phyloP scores from a whole-genome alignment of 1,284 basidiomycete genomes.

The Cystobasidiaceae sp. region DNA sequence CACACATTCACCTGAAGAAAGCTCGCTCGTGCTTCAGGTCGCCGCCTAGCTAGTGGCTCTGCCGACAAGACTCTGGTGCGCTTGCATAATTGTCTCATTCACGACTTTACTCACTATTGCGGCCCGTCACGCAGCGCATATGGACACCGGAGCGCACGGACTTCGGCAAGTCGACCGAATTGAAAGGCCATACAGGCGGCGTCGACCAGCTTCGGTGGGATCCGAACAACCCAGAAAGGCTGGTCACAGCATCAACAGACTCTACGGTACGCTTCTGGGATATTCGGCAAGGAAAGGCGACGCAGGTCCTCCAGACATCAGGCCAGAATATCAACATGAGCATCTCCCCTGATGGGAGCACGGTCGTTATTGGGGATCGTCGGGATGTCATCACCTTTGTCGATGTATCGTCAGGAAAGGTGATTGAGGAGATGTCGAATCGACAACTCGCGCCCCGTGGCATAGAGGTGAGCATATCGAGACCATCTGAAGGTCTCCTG shows the following conservation, averaged over 20 bases:
- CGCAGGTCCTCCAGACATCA: constrained; percentile 17
- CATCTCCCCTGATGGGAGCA: constrained; percentile 27
- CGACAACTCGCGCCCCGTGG: constrained; percentile 2
- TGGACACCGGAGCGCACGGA: constrained; percentile 32
- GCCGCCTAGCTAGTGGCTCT: constrained; percentile 24
- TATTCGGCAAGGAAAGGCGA: constrained; percentile 32
- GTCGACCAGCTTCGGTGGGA: constrained; percentile 31
- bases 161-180: constrained; percentile 26
- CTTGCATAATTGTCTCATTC: neutral
- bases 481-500: neutral
- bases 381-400: constrained; percentile 30
- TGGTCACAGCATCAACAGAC: constrained; percentile 28
- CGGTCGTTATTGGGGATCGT: constrained; percentile 22
- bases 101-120: neutral
- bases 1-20: neutral
- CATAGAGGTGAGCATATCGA: constrained; percentile 7
- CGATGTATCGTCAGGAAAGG: constrained; percentile 12
- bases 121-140: constrained; percentile 1
- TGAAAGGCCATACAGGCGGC: constrained; percentile 27
- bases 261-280: constrained; percentile 32
- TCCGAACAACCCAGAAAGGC: constrained; percentile 29
- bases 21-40: neutral
- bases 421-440: constrained; percentile 24
- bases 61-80: constrained; percentile 24
- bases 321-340: constrained; percentile 27